Evolutionary conservation across 768 basidiomycete species (phyloP).

Genomic region (Termitomyces sp.): DNA sequence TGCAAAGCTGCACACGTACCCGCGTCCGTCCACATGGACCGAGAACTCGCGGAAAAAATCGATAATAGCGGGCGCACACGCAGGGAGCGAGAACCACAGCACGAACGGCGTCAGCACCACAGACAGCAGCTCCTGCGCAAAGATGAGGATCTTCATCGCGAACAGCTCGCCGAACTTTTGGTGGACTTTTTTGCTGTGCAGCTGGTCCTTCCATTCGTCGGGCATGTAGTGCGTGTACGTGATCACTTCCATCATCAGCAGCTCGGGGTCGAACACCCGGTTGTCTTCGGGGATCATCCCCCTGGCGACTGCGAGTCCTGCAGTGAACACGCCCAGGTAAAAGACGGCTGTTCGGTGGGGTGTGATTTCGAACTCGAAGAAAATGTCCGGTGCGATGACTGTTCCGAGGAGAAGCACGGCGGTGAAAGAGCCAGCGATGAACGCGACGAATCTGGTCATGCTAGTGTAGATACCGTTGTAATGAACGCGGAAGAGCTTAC

Average conservation of each 20-base stretch:
- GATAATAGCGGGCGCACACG: slow-evolving; percentile 84
- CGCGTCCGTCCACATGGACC: slow-evolving; percentile 92
- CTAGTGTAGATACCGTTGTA: neutral
- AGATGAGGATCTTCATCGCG: slow-evolving; percentile 86
- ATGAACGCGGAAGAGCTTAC: slow-evolving; percentile 35
- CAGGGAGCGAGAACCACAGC: slow-evolving; percentile 87
- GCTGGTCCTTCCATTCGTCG: slow-evolving; percentile 79
- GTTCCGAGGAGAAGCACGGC: slow-evolving; percentile 92
- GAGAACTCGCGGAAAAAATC: slow-evolving; percentile 99
- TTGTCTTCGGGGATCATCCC: slow-evolving; percentile 98
- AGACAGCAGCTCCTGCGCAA: slow-evolving; percentile 82
- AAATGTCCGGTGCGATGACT: slow-evolving; percentile 88
- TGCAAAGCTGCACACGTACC: slow-evolving; percentile 97
- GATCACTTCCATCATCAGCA: slow-evolving; percentile 89
- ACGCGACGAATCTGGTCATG: slow-evolving; percentile 81
- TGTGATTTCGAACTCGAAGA: slow-evolving; percentile 93
- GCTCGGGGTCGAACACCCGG: slow-evolving; percentile 88
- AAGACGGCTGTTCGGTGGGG: slow-evolving; percentile 90
- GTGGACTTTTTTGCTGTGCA: slow-evolving; percentile 92
- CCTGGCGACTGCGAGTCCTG: slow-evolving; percentile 81
- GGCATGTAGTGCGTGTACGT: slow-evolving; percentile 96
- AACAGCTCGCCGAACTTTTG: slow-evolving; percentile 89
- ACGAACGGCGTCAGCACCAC: slow-evolving; percentile 94
- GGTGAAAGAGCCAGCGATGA: slow-evolving; percentile 93
- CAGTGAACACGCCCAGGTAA: slow-evolving; percentile 86